Conservation (phyloP, 2,329 filamentous ascomycete species). For the Claviceps africana region DNA sequence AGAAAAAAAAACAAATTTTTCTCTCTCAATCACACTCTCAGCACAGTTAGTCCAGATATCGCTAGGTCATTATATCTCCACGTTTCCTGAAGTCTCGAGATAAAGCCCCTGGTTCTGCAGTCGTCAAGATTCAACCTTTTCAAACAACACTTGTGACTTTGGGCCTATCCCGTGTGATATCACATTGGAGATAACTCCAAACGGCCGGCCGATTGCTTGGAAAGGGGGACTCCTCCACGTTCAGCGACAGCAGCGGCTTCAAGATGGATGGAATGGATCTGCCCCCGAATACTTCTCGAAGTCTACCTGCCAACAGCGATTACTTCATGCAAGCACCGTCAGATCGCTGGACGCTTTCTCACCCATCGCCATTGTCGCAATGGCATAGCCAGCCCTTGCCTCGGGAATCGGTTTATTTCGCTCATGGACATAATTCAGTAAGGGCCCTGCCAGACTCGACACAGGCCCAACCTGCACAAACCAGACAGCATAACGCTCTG, state of each 20-base stretch:
- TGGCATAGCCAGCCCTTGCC: constrained; percentile 11
- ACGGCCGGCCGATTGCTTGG: neutral
- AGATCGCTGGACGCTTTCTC: constrained; percentile 13
- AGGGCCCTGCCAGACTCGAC: neutral
- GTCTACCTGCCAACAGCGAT: constrained; percentile 13
- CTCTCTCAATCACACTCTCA: too few relatives aligned
- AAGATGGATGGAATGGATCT: constrained; percentile 17
- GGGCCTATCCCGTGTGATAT: neutral
- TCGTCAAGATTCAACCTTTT: neutral
- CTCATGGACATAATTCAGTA: neutral
- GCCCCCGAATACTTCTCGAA: constrained; percentile 11
- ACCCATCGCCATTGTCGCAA: constrained; percentile 10
- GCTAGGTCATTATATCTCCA: neutral
- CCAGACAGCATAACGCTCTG: constrained; percentile 1
- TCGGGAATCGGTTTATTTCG: neutral
- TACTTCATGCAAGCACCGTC: constrained; percentile 14
- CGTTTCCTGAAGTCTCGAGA: neutral
- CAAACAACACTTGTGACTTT: neutral
- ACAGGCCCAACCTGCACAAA: neutral
- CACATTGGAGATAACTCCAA: neutral
- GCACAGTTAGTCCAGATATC: constrained; percentile 2
- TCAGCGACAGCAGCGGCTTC: neutral
- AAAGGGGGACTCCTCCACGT: neutral
- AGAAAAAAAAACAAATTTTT: neutral
- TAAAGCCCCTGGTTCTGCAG: neutral